Conservation (phyloP, 2,329 filamentous ascomycete species). For the Dissoconium aciculare region DNA sequence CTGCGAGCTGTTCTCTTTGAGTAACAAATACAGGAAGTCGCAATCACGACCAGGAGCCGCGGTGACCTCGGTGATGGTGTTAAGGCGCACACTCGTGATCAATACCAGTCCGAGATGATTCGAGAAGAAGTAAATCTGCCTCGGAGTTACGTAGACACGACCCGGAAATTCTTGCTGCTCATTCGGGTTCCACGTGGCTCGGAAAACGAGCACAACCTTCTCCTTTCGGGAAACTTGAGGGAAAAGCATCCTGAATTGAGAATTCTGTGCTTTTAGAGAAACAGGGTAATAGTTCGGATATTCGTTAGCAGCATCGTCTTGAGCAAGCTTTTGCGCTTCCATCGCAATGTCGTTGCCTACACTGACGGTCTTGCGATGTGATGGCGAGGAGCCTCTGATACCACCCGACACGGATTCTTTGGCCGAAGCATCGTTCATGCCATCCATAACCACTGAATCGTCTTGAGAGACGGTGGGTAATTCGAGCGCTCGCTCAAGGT, state of each 20-base stretch:
- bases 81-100: conserved; percentile 61
- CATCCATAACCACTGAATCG: conserved; percentile 21
- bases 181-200: conserved; percentile 73
- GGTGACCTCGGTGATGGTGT: conserved; percentile 73
- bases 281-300: conserved; percentile 67
- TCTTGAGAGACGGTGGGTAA: conserved; percentile 15
- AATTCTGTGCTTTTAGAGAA: conserved; percentile 60
- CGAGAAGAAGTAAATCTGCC: conserved; percentile 90
- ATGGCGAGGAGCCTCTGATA: conserved; percentile 5
- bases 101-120: conserved; percentile 84
- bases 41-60: conserved; percentile 79
- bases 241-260: conserved; percentile 85
- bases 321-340: conserved; percentile 7
- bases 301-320: conserved; percentile 30
- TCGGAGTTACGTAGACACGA: conserved; percentile 72
- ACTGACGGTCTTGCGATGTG: conserved; percentile 21
- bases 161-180: conserved; percentile 66
- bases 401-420: conserved; percentile 5
- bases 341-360: conserved; percentile 8
- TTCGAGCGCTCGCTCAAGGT: no score
- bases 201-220: conserved; percentile 79
- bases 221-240: conserved; percentile 63
- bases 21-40: conserved; percentile 80
- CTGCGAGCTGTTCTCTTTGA: conserved; percentile 44
- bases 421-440: conserved; percentile 10